These are phyloP conservation scores for Fragaria ananassa DNA, from an alignment of 306 rosid species.

Conservation along the genomic window DNA sequence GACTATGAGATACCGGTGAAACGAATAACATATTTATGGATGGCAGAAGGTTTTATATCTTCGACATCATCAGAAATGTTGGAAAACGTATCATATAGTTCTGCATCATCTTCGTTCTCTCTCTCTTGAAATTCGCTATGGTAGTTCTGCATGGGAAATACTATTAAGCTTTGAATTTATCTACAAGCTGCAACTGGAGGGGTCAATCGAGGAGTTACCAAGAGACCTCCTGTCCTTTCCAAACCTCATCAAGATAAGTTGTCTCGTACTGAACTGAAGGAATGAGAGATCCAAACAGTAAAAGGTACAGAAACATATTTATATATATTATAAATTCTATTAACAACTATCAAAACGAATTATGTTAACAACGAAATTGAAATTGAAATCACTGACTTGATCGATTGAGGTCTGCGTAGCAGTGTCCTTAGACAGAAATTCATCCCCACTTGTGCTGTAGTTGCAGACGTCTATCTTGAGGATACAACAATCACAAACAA, in stretches of 20 bases:
- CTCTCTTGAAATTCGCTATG: not conserved
- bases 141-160: not conserved
- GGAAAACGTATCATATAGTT: constrained; percentile 44
- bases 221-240: constrained; percentile 9
- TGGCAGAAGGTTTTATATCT: constrained; percentile 52
- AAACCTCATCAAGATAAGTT: constrained; percentile 38
- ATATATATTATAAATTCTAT: no score
- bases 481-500: no score
- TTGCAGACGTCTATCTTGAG: no score
- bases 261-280: constrained; percentile 30
- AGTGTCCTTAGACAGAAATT: no score
- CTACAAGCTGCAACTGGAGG: not conserved
- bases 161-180: not conserved
- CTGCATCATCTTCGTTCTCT: not conserved
- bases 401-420: no score
- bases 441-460: no score
- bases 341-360: no score
- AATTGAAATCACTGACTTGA: no score
- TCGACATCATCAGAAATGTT: not conserved
- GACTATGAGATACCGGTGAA: constrained; percentile 42
- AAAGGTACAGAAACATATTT: no score
- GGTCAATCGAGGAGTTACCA: not conserved
- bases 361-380: no score
- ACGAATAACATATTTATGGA: constrained; percentile 40
- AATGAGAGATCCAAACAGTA: no score